Conservation (phyloP, 805 yeast species). For the Schwanniomyces yamadae region DNA sequence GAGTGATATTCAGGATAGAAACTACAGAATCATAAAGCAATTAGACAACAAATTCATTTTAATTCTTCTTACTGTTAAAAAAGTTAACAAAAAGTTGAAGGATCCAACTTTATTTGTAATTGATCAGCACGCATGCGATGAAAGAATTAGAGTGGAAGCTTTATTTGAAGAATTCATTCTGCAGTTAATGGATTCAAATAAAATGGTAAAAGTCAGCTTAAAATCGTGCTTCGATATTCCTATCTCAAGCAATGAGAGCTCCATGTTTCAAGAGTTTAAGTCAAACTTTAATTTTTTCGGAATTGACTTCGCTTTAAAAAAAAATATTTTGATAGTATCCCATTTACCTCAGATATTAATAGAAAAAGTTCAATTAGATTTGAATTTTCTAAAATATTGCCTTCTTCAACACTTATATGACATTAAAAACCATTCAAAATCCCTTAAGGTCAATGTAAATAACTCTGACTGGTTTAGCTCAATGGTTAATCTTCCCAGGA, state of each 20-base stretch:
- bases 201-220: constrained; percentile 13
- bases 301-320: constrained; percentile 9
- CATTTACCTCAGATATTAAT: constrained; percentile 46
- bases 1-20: too few relatives aligned
- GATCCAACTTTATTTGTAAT: constrained; percentile 37
- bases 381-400: constrained; percentile 30
- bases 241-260: constrained; percentile 8
- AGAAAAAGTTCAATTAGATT: constrained; percentile 27
- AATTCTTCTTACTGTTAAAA: constrained; percentile 19
- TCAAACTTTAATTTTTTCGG: constrained; percentile 19
- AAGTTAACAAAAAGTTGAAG: not conserved
- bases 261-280: constrained; percentile 11
- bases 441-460: constrained; percentile 39
- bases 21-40: constrained; percentile 49
- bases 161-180: constrained; percentile 38
- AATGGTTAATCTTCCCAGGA: constrained; percentile 43
- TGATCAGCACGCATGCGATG: constrained; percentile 89
- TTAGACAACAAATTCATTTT: constrained; percentile 65
- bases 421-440: constrained; percentile 30
- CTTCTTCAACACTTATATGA: constrained; percentile 48
- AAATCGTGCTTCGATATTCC: constrained; percentile 3
- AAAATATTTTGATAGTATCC: constrained; percentile 24
- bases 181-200: constrained; percentile 19
- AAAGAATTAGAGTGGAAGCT: constrained; percentile 61
- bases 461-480: constrained; percentile 19